These are phyloP conservation scores for Phialemoniopsis sp. DNA, from an alignment of 2,329 filamentous ascomycete species.

Conservation along the genomic window DNA sequence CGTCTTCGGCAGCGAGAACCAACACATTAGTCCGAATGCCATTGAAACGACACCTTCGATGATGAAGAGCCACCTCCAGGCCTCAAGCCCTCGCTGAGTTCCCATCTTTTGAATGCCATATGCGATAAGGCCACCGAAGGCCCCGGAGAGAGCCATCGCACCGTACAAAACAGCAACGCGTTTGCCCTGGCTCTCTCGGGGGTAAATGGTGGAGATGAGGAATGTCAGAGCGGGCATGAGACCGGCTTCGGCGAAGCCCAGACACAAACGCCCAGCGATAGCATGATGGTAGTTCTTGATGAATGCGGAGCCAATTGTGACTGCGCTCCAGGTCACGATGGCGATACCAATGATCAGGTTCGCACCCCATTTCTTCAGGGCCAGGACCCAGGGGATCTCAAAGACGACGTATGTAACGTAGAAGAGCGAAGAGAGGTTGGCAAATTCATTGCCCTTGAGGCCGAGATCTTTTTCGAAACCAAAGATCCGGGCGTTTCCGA, in stretches of 20 bases:
- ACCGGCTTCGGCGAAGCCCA: slow-evolving; percentile 8
- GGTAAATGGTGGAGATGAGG: no score
- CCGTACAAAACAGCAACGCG: no score
- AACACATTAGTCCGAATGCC: slow-evolving; percentile 2
- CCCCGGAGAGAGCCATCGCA: slow-evolving; percentile 53
- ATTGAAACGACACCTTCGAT: background rate
- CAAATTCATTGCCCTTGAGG: slow-evolving; percentile 52
- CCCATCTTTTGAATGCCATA: slow-evolving; percentile 42
- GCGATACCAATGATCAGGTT: slow-evolving; percentile 3
- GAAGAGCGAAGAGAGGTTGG: slow-evolving; percentile 51
- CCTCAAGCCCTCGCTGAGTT: no score
- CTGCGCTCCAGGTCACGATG: slow-evolving; percentile 2
- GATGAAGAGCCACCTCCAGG: background rate
- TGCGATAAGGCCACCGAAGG: slow-evolving; percentile 55
- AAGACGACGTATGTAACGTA: slow-evolving; percentile 60
- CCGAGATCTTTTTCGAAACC: slow-evolving; percentile 49
- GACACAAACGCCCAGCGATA: slow-evolving; percentile 4
- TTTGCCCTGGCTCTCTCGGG: no score
- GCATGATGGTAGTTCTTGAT: background rate
- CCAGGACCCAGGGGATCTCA: slow-evolving; percentile 43
- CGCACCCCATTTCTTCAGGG: background rate
- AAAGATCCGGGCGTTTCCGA: slow-evolving; percentile 56
- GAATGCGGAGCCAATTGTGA: no score
- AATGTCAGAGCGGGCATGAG: slow-evolving; percentile 1
- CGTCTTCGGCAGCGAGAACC: slow-evolving; percentile 1